Percentiles rank a stretch among this genome's conserved stretches.
These are phyloP conservation scores for Glycine latifolia DNA, from an alignment of 306 rosid genomes.

Conservation along the genomic window DNA sequence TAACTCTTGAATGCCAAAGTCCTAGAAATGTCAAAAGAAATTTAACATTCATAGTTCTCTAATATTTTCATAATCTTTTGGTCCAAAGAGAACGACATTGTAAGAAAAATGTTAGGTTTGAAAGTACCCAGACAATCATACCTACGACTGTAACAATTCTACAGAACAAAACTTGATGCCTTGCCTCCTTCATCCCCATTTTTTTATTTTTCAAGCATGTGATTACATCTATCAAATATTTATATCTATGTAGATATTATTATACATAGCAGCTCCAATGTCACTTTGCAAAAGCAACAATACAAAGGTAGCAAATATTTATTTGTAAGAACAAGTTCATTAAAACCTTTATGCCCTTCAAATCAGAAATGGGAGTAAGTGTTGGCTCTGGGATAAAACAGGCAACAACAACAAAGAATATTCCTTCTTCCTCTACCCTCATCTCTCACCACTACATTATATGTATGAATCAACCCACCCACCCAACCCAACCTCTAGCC, in stretches of 20 bases:
- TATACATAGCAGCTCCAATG: slow-evolving; percentile 40
- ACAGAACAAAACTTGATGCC: slow-evolving; percentile 91
- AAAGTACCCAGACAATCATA: slow-evolving; percentile 58
- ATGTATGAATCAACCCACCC: too few relatives aligned
- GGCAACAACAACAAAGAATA: too few relatives aligned
- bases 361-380: too few relatives aligned
- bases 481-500: too few relatives aligned
- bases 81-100: slow-evolving; percentile 27
- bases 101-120: slow-evolving; percentile 38
- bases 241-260: slow-evolving; percentile 36
- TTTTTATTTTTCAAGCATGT: slow-evolving; percentile 66
- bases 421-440: too few relatives aligned
- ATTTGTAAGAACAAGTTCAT: slow-evolving; percentile 29
- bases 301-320: slow-evolving; percentile 18
- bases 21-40: too few relatives aligned
- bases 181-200: slow-evolving; percentile 80
- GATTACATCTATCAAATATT: slow-evolving; percentile 52
- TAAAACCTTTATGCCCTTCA: too few relatives aligned
- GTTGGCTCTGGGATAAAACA: too few relatives aligned
- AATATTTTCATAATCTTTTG: too few relatives aligned
- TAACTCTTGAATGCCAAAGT: too few relatives aligned
- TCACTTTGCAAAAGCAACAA: slow-evolving; percentile 43
- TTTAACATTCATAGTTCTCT: too few relatives aligned
- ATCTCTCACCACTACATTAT: too few relatives aligned
- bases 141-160: slow-evolving; percentile 93